Conservation (phyloP, 176 grass and related monocot species). For the Hordeum vulgare region MorexV3_pseudomolecules_assembly NC_058522.1:534535697-534536196, state of each 20-base stretch:
- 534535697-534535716: background rate
- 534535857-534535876: background rate
- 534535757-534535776: too few species aligned
- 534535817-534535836: constrained; percentile 11
- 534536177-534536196: background rate
- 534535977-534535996: background rate
- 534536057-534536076: background rate
- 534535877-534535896: constrained; percentile 6
- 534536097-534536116: constrained; percentile 30
- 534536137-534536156: background rate
- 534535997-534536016: constrained; percentile 14
- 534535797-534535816: background rate
- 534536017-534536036: background rate
- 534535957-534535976: background rate
- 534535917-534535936: background rate
- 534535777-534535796: background rate
- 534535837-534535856: background rate
- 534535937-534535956: background rate
- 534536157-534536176: background rate
- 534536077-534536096: background rate
- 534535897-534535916: background rate
- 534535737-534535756: too few species aligned
- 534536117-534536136: background rate
- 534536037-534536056: background rate
- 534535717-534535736: background rate